Percentiles rank a stretch among this genome's conserved stretches.
phyloP scores from a whole-genome alignment of 495 filamentous ascomycete genomes.

The Ascodesmis nigricans region DNA sequence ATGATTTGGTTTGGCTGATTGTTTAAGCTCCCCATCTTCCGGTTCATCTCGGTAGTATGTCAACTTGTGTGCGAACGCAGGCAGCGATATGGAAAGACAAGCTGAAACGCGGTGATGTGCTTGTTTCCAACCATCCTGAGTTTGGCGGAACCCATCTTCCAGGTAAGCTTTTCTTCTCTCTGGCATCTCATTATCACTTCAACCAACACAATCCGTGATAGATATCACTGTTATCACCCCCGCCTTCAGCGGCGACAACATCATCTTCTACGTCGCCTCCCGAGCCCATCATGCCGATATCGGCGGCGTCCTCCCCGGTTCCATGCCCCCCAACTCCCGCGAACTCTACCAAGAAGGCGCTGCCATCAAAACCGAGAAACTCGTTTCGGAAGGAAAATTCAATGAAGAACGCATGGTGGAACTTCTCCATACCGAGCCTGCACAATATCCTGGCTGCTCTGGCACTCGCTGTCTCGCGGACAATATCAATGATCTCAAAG shows the following conservation, averaged over 20 bases:
- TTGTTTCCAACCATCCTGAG: slow-evolving; percentile 89
- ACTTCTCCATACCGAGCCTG: slow-evolving; percentile 62
- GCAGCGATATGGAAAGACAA: slow-evolving; percentile 84
- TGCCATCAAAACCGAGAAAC: slow-evolving; percentile 78
- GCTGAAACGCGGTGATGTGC: slow-evolving; percentile 72
- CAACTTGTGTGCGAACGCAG: slow-evolving; percentile 81
- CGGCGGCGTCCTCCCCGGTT: slow-evolving; percentile 83
- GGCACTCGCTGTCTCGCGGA: slow-evolving; percentile 80
- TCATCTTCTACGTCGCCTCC: slow-evolving; percentile 92
- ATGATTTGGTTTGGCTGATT: not conserved
- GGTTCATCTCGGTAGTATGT: slow-evolving; percentile 84
- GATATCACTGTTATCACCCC: slow-evolving; percentile 92
- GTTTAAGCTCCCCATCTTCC: slow-evolving; percentile 60
- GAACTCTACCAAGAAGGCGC: slow-evolving; percentile 92
- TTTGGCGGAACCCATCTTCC: slow-evolving; percentile 56
- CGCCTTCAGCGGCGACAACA: slow-evolving; percentile 68
- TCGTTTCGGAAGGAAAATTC: slow-evolving; percentile 75
- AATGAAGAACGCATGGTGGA: slow-evolving; percentile 72
- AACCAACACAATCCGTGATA: slow-evolving; percentile 26
- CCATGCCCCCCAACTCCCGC: slow-evolving; percentile 86
- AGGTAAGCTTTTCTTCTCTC: slow-evolving; percentile 6
- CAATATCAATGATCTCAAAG: slow-evolving; percentile 89
- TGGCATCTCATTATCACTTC: not conserved
- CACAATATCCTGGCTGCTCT: slow-evolving; percentile 64
- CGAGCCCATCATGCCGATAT: slow-evolving; percentile 95